These are phyloP conservation scores for Kwoniella heveanensis DNA, from an alignment of 768 basidiomycete genomes.

Conservation along the genomic window DNA sequence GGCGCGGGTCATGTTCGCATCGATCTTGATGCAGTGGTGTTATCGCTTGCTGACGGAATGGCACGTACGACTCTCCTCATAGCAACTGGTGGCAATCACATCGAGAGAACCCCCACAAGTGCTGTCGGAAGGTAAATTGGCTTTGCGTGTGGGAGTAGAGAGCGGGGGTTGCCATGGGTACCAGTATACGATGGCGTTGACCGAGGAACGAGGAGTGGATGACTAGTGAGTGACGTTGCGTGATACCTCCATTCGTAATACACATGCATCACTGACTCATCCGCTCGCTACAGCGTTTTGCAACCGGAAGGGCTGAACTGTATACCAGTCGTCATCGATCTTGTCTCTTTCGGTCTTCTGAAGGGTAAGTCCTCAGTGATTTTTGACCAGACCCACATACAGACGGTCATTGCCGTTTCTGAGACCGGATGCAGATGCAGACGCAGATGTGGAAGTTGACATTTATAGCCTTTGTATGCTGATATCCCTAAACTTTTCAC, in stretches of 20 bases:
- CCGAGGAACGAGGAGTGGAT: slow-evolving; percentile 65
- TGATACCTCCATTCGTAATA: too few relatives aligned
- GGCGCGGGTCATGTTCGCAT: too few relatives aligned
- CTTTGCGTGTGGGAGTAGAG: slow-evolving; percentile 80
- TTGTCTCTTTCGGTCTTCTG: slow-evolving; percentile 77
- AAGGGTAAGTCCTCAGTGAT: slow-evolving; percentile 68
- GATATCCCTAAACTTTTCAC: too few relatives aligned
- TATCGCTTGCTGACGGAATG: neutral
- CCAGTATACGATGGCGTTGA: slow-evolving; percentile 88
- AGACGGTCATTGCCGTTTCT: too few relatives aligned
- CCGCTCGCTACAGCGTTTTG: slow-evolving; percentile 31
- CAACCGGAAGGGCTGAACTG: slow-evolving; percentile 44
- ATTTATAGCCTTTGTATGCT: too few relatives aligned
- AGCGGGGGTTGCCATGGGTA: slow-evolving; percentile 97
- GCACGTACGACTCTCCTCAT: neutral
- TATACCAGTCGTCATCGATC: slow-evolving; percentile 71
- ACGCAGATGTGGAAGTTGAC: too few relatives aligned
- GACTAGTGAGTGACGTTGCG: slow-evolving; percentile 78
- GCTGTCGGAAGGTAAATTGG: slow-evolving; percentile 58
- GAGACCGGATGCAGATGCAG: too few relatives aligned
- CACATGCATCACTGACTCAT: neutral
- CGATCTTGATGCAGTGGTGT: too few relatives aligned
- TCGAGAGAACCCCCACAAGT: slow-evolving; percentile 64
- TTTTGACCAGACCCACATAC: too few relatives aligned
- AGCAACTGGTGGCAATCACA: slow-evolving; percentile 79